Conservation (phyloP, 345 rosid species). For the Euphorbia pulcherrima region DNA sequence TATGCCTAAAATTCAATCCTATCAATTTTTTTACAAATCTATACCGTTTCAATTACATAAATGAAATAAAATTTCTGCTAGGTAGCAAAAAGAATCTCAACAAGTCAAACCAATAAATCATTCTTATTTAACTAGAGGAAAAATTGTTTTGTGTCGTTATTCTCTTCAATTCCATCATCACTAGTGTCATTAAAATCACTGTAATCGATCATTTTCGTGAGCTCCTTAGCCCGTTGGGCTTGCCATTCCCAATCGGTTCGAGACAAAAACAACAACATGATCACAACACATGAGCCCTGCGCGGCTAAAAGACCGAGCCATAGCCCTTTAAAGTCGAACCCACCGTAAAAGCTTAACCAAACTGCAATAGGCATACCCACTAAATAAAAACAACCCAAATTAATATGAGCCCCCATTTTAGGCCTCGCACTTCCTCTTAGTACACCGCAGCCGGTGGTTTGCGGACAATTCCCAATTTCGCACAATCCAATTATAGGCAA, state of each 20-base stretch:
- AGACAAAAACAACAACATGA: conserved; percentile 16
- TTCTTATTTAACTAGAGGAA: not conserved
- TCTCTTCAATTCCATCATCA: not conserved
- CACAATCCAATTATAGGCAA: conserved; percentile 29
- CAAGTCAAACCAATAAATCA: conserved; percentile 21
- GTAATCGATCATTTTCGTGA: not conserved
- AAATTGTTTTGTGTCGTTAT: not conserved
- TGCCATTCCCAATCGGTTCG: conserved; percentile 27
- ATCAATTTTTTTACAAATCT: not conserved
- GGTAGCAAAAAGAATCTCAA: no score
- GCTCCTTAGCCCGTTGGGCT: conserved; percentile 25
- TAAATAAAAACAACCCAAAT: conserved; percentile 26
- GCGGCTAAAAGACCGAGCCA: conserved; percentile 29
- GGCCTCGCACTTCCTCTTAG: conserved; percentile 28
- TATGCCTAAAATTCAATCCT: no score
- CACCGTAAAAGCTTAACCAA: conserved; percentile 24
- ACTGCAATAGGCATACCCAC: conserved; percentile 30
- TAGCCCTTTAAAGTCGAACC: conserved; percentile 27
- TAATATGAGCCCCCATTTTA: conserved; percentile 25
- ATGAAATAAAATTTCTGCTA: not conserved
- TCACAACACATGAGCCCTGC: conserved; percentile 25
- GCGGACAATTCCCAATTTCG: conserved; percentile 29
- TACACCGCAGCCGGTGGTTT: conserved; percentile 28
- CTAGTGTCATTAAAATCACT: conserved; percentile 16
- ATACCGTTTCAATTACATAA: not conserved